Conservation (phyloP, 179 eudicot genomes). For the Sideroxylon spinosum region DNA sequence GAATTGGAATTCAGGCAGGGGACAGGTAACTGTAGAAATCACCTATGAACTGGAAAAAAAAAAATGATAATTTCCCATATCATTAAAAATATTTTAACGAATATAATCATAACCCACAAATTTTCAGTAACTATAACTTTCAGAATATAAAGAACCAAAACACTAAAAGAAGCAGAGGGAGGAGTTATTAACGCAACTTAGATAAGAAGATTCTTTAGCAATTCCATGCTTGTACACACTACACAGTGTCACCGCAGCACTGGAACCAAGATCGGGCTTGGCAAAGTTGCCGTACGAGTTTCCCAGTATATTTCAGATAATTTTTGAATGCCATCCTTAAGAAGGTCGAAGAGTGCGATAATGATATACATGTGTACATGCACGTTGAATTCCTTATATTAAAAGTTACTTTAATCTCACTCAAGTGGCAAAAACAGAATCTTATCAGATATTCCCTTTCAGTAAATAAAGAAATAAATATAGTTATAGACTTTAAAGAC, state of each 20-base stretch:
- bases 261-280: too few species aligned
- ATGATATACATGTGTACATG: not conserved
- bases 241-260: not conserved
- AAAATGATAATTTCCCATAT: too few species aligned
- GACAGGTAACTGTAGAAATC: not conserved
- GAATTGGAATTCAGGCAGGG: not conserved
- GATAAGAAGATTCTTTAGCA: not conserved
- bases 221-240: not conserved
- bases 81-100: not conserved
- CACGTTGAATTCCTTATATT: too few species aligned
- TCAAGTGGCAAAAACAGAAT: not conserved
- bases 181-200: not conserved
- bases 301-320: too few species aligned
- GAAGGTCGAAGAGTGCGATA: not conserved
- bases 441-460: too few species aligned
- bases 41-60: too few species aligned
- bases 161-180: not conserved
- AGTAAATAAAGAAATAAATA: too few species aligned
- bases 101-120: not conserved
- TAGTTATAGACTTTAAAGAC: too few species aligned
- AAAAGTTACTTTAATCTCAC: not conserved
- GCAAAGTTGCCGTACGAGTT: too few species aligned
- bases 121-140: not conserved
- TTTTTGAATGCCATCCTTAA: not conserved
- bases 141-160: conserved; percentile 4